Evolutionary conservation across 1,139 yeast genomes (phyloP).

Genomic region (Geotrichum citri-aurantii): DNA sequence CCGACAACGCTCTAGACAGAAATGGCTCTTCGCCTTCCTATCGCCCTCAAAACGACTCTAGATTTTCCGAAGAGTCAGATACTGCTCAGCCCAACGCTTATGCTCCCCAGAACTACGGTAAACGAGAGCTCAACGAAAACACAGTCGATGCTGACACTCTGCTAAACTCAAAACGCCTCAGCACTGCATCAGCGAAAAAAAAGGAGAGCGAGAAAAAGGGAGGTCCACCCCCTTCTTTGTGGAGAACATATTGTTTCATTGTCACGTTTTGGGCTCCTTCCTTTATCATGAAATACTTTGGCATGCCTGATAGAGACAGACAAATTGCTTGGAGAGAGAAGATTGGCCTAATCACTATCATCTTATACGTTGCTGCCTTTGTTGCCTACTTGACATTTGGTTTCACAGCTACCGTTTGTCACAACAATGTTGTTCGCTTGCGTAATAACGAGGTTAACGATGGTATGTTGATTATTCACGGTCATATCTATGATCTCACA

Average conservation of each 20-base stretch:
- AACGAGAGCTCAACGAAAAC: constrained; percentile 4
- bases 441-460: constrained; percentile 51
- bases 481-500: constrained; percentile 69
- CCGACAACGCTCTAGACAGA: not conserved
- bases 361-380: constrained; percentile 65
- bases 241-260: constrained; percentile 76
- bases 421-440: constrained; percentile 46
- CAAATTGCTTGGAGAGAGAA: constrained; percentile 98
- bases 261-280: constrained; percentile 92
- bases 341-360: constrained; percentile 73
- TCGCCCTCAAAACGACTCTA: constrained; percentile 25
- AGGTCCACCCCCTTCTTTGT: constrained; percentile 45
- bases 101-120: constrained; percentile 6
- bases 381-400: constrained; percentile 90
- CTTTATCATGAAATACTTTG: constrained; percentile 63
- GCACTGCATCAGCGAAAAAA: constrained; percentile 20
- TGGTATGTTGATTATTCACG: constrained; percentile 72
- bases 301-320: constrained; percentile 71
- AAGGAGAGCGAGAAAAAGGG: constrained; percentile 3
- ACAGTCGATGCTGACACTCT: constrained; percentile 15
- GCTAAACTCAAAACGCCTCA: constrained; percentile 16
- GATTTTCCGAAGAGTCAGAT: constrained; percentile 11
- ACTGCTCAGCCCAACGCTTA: not conserved
- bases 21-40: constrained; percentile 1
- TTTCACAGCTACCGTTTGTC: constrained; percentile 79